Percentiles rank a stretch among this genome's conserved stretches.
Evolutionary conservation across 441 rosid genomes (phyloP).

Genomic region (Macaranga tanarius): DNA sequence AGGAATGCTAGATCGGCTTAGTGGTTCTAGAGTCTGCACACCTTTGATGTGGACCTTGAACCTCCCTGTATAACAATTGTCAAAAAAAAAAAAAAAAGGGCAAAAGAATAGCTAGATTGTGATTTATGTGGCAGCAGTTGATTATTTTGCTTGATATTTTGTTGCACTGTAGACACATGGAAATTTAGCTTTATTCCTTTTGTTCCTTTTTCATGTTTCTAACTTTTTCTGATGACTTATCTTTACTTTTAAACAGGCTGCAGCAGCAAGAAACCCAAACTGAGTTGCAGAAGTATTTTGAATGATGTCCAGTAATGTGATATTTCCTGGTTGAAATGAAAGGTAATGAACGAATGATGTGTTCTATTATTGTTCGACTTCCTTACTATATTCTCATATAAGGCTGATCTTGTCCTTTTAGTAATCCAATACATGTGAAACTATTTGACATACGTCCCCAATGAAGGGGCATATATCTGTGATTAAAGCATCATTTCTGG

Average conservation of each 20-base stretch:
- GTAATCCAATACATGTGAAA: too few species aligned
- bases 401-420: neutral
- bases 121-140: neutral
- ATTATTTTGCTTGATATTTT: neutral
- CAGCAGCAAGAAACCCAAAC: slow-evolving; percentile 18
- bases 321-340: neutral
- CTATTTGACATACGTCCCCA: too few species aligned
- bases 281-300: neutral
- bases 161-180: neutral
- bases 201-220: neutral
- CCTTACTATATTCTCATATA: neutral
- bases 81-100: neutral
- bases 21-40: too few species aligned
- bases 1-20: too few species aligned
- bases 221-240: neutral
- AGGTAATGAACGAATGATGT: slow-evolving; percentile 9
- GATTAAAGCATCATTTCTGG: too few species aligned
- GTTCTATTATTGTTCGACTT: neutral
- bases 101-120: neutral
- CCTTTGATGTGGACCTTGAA: too few species aligned
- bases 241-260: slow-evolving; percentile 25
- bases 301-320: neutral
- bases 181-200: neutral
- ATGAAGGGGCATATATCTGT: too few species aligned
- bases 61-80: too few species aligned